These are phyloP conservation scores for Pseudonitzschia multistriata DNA, from an alignment of 108 stramenopile species.

Conservation along the genomic window DNA sequence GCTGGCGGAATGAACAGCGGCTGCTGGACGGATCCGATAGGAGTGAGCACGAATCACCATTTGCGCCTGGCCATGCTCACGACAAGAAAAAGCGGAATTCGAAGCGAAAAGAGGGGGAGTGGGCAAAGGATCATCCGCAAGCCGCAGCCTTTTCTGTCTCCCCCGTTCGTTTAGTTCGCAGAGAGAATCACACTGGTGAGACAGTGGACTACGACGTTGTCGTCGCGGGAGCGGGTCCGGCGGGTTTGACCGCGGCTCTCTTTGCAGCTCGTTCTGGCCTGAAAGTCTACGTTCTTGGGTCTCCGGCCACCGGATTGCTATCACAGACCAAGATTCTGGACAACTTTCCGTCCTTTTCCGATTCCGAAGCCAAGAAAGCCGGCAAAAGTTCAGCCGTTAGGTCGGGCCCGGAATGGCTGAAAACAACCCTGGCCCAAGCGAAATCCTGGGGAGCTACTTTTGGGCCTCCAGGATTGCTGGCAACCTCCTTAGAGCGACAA, in stretches of 20 bases:
- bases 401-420: slow-evolving; percentile 47
- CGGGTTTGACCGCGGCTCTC: slow-evolving; percentile 57
- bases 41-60: no score
- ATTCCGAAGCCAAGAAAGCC: neutral
- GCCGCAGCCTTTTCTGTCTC: no score
- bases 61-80: no score
- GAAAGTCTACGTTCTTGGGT: slow-evolving; percentile 54
- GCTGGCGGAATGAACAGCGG: no score
- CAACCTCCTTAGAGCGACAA: slow-evolving; percentile 16
- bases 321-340: slow-evolving; percentile 48
- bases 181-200: neutral
- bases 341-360: slow-evolving; percentile 53
- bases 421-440: slow-evolving; percentile 42
- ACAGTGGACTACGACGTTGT: slow-evolving; percentile 47
- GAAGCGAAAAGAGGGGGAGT: no score
- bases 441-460: slow-evolving; percentile 38
- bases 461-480: slow-evolving; percentile 39
- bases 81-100: no score
- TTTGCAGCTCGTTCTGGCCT: slow-evolving; percentile 59
- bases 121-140: no score
- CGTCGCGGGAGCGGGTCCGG: slow-evolving; percentile 59
- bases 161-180: neutral
- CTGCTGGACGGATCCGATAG: no score
- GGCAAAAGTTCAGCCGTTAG: neutral
- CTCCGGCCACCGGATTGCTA: slow-evolving; percentile 37